phyloP scores from a whole-genome alignment of 352 stramenopile genomes.

The Globisporangium uncinulatum region DNA sequence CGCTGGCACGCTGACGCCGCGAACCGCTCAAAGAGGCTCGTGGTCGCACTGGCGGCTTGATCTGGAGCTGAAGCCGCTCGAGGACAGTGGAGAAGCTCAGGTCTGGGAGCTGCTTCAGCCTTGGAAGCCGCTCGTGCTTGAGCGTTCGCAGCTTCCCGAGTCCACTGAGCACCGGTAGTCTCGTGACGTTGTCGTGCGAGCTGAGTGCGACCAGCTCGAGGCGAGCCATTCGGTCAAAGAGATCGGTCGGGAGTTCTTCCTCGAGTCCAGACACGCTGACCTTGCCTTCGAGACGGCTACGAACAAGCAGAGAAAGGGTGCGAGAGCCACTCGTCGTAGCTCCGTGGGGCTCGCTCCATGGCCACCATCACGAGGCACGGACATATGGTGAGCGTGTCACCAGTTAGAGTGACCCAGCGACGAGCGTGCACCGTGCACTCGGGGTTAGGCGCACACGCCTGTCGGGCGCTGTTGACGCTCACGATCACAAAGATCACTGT shows the following conservation, averaged over 20 bases:
- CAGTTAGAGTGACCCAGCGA: conserved; percentile 8
- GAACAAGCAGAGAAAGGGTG: not conserved
- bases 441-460: conserved; percentile 6
- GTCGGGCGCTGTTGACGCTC: conserved; percentile 8
- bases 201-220: conserved; percentile 15
- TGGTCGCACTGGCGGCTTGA: conserved; percentile 12
- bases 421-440: conserved; percentile 9
- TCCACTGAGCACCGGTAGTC: conserved; percentile 11
- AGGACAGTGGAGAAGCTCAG: conserved; percentile 9
- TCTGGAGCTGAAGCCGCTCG: conserved; percentile 9
- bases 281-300: conserved; percentile 11
- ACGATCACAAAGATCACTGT: conserved; percentile 12
- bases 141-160: conserved; percentile 17
- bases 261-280: conserved; percentile 7
- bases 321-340: conserved; percentile 22
- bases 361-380: conserved; percentile 10
- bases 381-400: conserved; percentile 10
- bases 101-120: conserved; percentile 13
- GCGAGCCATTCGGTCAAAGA: conserved; percentile 23
- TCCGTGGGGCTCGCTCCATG: conserved; percentile 5
- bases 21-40: conserved; percentile 16
- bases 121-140: conserved; percentile 15
- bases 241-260: conserved; percentile 5
- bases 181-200: conserved; percentile 7
- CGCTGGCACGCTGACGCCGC: conserved; percentile 15